These are phyloP conservation scores for Macrotyloma uniflorum DNA, from an alignment of 306 rosid species.

Conservation along the genomic window DNA sequence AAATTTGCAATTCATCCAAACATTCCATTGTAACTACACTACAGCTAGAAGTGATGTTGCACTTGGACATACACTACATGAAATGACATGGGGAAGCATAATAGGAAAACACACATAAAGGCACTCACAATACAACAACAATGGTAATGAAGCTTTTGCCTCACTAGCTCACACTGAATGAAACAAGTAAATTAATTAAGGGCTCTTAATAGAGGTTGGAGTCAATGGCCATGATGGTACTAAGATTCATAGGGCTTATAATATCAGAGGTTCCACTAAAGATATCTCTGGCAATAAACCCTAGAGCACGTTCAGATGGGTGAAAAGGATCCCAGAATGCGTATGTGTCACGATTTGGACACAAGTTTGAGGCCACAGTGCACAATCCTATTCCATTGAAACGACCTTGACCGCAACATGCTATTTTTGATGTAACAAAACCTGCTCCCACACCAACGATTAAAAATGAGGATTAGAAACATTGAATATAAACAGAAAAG, in stretches of 20 bases:
- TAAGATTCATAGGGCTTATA: constrained; percentile 63
- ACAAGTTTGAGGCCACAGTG: constrained; percentile 43
- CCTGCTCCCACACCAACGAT: constrained; percentile 44
- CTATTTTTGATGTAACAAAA: constrained; percentile 60
- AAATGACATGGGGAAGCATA: not conserved
- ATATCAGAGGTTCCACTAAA: constrained; percentile 45
- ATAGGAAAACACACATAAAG: not conserved
- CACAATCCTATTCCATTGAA: constrained; percentile 65
- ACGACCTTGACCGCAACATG: constrained; percentile 81
- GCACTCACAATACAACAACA: not conserved
- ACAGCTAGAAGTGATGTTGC: not conserved
- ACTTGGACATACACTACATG: not conserved
- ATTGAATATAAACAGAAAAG: not conserved
- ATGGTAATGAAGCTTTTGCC: not conserved
- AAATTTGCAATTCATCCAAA: too few relatives aligned
- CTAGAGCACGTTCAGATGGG: constrained; percentile 58
- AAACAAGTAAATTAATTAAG: not conserved
- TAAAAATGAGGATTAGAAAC: not conserved
- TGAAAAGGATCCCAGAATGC: constrained; percentile 68
- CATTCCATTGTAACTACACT: not conserved
- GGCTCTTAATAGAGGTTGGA: constrained; percentile 35
- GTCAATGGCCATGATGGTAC: constrained; percentile 59
- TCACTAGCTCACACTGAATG: not conserved
- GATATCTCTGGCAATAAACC: constrained; percentile 46
- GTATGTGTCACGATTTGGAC: constrained; percentile 50